A percentile compares a stretch with the other conserved stretches of the same genome.
phyloP scores from a whole-genome alignment of 768 basidiomycete species.

The Tylopilus subfusipes region DNA sequence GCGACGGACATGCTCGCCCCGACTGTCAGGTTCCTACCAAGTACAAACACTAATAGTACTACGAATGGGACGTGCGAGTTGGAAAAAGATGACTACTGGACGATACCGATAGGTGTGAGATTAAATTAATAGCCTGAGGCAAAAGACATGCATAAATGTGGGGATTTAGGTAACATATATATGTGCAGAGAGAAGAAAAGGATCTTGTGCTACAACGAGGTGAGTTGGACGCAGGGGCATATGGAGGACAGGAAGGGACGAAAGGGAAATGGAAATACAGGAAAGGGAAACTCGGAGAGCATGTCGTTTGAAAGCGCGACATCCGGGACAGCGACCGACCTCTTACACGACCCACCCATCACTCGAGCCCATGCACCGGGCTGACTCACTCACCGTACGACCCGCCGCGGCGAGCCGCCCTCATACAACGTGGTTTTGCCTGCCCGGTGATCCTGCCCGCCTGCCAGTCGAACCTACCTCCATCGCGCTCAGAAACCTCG shows the following conservation, averaged over 20 bases:
- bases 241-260: background rate
- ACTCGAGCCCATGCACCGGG: background rate
- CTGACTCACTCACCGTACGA: slow-evolving; percentile 7
- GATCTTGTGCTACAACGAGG: slow-evolving; percentile 12
- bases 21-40: background rate
- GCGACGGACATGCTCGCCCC: background rate
- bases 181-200: slow-evolving; percentile 1
- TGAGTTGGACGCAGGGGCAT: background rate
- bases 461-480: slow-evolving; percentile 22
- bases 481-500: slow-evolving; percentile 28
- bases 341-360: background rate
- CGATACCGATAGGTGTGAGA: background rate
- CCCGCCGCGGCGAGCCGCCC: slow-evolving; percentile 19
- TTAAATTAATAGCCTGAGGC: background rate
- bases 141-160: slow-evolving; percentile 1
- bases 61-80: background rate
- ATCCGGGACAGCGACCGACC: background rate
- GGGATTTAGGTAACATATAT: slow-evolving; percentile 8
- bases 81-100: background rate
- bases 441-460: slow-evolving; percentile 37
- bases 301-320: background rate
- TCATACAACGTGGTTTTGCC: slow-evolving; percentile 30
- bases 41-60: background rate
- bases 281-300: background rate
- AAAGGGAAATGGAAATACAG: background rate